phyloP scores from a whole-genome alignment of 2,329 filamentous ascomycete species.

The Monosporascus sp. region DNA sequence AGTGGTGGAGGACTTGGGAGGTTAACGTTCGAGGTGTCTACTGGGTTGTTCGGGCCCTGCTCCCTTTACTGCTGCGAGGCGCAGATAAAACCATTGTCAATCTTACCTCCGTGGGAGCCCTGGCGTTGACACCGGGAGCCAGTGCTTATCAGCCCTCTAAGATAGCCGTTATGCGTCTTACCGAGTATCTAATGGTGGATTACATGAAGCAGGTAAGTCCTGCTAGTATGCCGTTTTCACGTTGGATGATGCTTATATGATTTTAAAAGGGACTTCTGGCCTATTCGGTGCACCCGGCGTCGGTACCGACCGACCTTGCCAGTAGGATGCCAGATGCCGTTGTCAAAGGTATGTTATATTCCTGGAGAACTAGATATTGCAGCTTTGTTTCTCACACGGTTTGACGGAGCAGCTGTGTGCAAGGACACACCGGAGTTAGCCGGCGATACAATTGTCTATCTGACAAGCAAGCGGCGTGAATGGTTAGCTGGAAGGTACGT shows the following conservation, averaged over 20 bases:
- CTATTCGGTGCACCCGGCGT: conserved; percentile 12
- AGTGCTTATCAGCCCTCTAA: conserved; percentile 45
- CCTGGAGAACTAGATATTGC: no score
- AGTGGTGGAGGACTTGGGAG: conserved; percentile 44
- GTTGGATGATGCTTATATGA: conserved; percentile 27
- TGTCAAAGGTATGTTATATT: no score
- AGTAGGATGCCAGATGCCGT: no score
- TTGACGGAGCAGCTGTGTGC: no score
- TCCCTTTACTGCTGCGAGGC: conserved; percentile 39
- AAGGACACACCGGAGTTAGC: conserved; percentile 28
- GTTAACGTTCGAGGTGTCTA: conserved; percentile 48
- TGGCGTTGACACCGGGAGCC: conserved; percentile 27
- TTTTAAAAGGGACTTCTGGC: conserved; percentile 11
- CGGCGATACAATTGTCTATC: conserved; percentile 39
- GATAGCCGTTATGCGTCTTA: conserved; percentile 43
- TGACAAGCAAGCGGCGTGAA: conserved; percentile 34
- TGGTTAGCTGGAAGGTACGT: conserved; percentile 43
- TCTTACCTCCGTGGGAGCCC: conserved; percentile 39
- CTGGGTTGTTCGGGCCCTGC: conserved; percentile 39
- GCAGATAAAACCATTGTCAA: conserved; percentile 40
- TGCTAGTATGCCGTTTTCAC: conserved; percentile 7
- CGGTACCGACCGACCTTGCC: no score
- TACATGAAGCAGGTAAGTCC: conserved; percentile 38
- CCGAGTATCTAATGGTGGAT: conserved; percentile 43
- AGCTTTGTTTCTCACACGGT: no score